Conservation (phyloP, 176 grass and related monocot species). For the Dactylis glomerata region DNA sequence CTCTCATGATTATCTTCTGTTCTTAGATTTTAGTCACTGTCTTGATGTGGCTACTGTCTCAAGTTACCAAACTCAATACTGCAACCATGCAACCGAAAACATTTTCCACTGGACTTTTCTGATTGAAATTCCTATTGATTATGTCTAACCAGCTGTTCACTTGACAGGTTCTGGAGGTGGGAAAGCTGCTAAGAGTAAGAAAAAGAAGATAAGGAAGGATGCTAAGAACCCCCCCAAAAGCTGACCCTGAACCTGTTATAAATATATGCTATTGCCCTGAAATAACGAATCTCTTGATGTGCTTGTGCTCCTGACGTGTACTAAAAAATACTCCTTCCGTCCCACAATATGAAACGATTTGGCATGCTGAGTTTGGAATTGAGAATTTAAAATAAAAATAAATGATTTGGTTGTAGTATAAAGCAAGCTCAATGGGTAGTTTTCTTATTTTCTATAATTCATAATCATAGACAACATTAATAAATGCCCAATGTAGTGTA, state of each 20-base stretch:
- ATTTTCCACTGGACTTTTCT: no score
- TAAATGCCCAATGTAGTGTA: no score
- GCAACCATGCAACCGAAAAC: slow-evolving; percentile 6
- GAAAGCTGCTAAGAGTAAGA: slow-evolving; percentile 84
- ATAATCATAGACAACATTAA: no score
- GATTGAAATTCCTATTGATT: no score
- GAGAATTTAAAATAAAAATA: not conserved
- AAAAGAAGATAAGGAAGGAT: slow-evolving; percentile 89
- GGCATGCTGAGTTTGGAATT: not conserved
- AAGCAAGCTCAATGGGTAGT: no score
- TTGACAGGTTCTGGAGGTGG: slow-evolving; percentile 67
- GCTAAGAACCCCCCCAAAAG: slow-evolving; percentile 53
- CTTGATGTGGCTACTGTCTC: not conserved
- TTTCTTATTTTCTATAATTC: no score
- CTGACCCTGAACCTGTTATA: slow-evolving; percentile 40
- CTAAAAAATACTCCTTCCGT: not conserved
- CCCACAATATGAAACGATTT: no score
- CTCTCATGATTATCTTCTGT: not conserved
- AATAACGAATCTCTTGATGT: not conserved
- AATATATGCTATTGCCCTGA: not conserved
- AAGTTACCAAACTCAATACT: slow-evolving; percentile 7
- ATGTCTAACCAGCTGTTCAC: slow-evolving; percentile 30
- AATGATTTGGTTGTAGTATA: slow-evolving; percentile 1
- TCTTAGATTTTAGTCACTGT: not conserved
- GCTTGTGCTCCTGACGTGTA: not conserved